Percentiles rank a stretch among this genome's conserved stretches.
Conservation (phyloP, 1,284 basidiomycete genomes). For the Afroboletus lepidellus region DNA sequence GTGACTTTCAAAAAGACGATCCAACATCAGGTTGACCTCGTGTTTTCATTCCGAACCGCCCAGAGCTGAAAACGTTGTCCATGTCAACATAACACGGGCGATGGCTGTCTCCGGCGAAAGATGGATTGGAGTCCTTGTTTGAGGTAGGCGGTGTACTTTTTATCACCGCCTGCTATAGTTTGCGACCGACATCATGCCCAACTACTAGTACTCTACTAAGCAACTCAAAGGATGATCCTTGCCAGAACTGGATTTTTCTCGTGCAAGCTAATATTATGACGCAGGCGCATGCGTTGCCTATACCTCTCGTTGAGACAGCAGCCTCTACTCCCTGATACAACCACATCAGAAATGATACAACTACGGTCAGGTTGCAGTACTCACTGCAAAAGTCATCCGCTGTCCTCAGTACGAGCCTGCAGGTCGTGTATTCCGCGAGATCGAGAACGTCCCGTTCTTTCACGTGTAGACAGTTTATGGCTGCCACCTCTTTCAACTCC, state of each 20-base stretch:
- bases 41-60: conserved; percentile 10
- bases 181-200: conserved; percentile 67
- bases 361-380: conserved; percentile 23
- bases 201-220: too few relatives aligned
- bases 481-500: conserved; percentile 45
- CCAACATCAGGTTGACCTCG: neutral
- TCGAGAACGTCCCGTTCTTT: conserved; percentile 54
- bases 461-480: conserved; percentile 60
- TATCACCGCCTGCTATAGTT: conserved; percentile 69
- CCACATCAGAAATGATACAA: neutral
- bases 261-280: conserved; percentile 24
- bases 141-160: conserved; percentile 56
- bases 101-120: conserved; percentile 30
- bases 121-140: conserved; percentile 61
- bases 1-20: conserved; percentile 14
- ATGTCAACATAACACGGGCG: neutral
- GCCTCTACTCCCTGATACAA: conserved; percentile 39
- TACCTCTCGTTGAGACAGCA: conserved; percentile 59
- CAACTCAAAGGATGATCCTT: conserved; percentile 23
- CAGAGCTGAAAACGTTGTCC: conserved; percentile 13
- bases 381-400: conserved; percentile 56
- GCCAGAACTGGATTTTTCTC: conserved; percentile 17
- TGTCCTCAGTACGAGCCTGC: conserved; percentile 46
- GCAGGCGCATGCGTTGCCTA: conserved; percentile 43
- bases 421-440: conserved; percentile 48